These are phyloP conservation scores for Xerocomus amazonicus DNA, from an alignment of 1,284 basidiomycete species.

Conservation along the genomic window DNA sequence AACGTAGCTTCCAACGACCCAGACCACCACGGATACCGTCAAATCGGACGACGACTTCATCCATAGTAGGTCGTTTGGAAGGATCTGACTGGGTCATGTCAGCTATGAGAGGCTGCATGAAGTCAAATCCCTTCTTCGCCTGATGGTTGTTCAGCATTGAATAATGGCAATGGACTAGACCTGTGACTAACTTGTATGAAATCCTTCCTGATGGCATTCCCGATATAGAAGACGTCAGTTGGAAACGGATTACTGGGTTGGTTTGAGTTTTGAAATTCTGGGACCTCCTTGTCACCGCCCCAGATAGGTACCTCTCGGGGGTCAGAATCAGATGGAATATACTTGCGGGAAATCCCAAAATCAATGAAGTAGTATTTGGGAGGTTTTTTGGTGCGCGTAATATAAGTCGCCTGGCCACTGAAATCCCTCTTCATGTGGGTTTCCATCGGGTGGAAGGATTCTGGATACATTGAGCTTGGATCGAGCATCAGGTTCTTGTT, in stretches of 20 bases:
- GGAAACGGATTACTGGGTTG: constrained; percentile 33
- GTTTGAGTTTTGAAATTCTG: constrained; percentile 19
- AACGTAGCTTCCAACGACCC: constrained; percentile 6
- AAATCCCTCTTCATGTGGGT: constrained; percentile 18
- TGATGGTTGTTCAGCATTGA: not conserved
- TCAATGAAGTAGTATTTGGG: constrained; percentile 39
- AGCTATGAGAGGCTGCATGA: constrained; percentile 23
- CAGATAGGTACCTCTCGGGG: constrained; percentile 20
- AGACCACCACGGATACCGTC: not conserved
- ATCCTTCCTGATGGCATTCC: constrained; percentile 29
- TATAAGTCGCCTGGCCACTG: constrained; percentile 16
- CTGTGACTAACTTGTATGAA: constrained; percentile 15
- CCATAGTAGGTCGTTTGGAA: constrained; percentile 21
- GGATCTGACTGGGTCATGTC: constrained; percentile 28
- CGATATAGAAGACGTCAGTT: constrained; percentile 38
- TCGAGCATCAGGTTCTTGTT: constrained; percentile 38
- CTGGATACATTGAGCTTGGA: constrained; percentile 23
- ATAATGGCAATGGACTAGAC: not conserved
- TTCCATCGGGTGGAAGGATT: constrained; percentile 26
- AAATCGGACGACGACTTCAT: constrained; percentile 15
- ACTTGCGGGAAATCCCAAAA: constrained; percentile 36
- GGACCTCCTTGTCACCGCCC: constrained; percentile 27
- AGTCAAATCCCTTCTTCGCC: constrained; percentile 23
- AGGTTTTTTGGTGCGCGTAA: constrained; percentile 30
- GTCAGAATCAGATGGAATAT: constrained; percentile 13